Base-by-base conservation (phyloP, 2,329 filamentous ascomycete species). In the Xylaria sp. region DNA sequence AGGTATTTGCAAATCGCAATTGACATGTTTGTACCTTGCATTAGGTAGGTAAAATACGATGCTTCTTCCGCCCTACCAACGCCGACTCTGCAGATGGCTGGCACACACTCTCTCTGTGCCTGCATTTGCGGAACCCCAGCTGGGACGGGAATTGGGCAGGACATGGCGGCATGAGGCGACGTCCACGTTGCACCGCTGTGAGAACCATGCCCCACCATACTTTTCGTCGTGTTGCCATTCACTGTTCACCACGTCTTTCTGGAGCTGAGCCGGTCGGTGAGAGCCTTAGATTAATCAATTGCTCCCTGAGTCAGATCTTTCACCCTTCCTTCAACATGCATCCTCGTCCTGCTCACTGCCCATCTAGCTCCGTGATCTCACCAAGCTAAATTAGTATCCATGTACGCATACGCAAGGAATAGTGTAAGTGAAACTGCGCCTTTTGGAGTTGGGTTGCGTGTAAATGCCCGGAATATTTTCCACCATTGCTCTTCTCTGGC, bases 221-320 rank as follows among this genome's bases (percentile, higher is more conserved):
- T n/a, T n/a, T 37, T 45, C 9, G 38, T 51, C 51, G 60, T 63
- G 40, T 54, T 55, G 40, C 63, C 60, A 60, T 55, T 64, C 52
- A 60, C 37, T 21, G 40, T 17, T 49, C 57, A 63, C 57, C 61
- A 63, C 61, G 51, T 63, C 42, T 49, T 25, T 17, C 9, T 23
- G 15, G 33, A 52, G 43, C 51, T 55, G 61, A 51, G 15, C 8
- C 21, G 9, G 45, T 40, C 60, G 56, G 60, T 63, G 56, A 59
- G 38, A 50, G 31, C 11, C 23, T 53, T 33, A 28, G 17, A 14
- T 25, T 50, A n/a, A n/a, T n/a, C n/a, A n/a, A n/a, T n/a, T n/a
- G n/a, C n/a, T 38, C 17, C 15, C 7, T 52, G 53, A 50, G 4
- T 61, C 31, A 40, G 47, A 21, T 21, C n/a, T 42, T 9, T 56